A percentile compares a stretch with the other conserved stretches of the same genome.
Conservation (phyloP, 768 basidiomycete genomes). For the Hortiboletus campestris region DNA sequence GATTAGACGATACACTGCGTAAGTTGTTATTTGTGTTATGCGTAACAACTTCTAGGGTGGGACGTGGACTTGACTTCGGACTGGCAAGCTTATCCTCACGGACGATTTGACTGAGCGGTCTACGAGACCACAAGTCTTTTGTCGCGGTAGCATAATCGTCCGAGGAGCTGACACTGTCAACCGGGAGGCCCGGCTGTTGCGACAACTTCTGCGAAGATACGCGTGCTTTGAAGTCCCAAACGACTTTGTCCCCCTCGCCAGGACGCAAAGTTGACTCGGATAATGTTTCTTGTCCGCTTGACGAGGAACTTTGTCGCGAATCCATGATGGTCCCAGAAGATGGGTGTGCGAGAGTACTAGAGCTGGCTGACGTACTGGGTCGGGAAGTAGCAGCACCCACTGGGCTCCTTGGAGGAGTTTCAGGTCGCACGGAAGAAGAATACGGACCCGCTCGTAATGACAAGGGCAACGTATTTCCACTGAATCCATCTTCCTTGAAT, state of each 20-base stretch:
- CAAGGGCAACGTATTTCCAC: constrained; percentile 22
- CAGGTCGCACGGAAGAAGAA: constrained; percentile 28
- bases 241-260: constrained; percentile 30
- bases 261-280: constrained; percentile 35
- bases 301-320: constrained; percentile 25
- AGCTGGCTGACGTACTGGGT: constrained; percentile 35
- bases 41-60: constrained; percentile 32
- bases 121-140: constrained; percentile 31
- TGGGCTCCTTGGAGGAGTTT: constrained; percentile 64
- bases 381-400: constrained; percentile 50
- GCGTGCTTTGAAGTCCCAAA: constrained; percentile 29
- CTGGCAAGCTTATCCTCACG: constrained; percentile 20
- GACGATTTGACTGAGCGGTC: constrained; percentile 30
- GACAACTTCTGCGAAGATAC: constrained; percentile 15
- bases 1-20: constrained; percentile 19
- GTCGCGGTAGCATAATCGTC: constrained; percentile 33
- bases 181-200: constrained; percentile 15
- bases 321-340: constrained; percentile 29
- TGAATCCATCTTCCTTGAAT: constrained; percentile 29
- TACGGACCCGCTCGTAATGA: constrained; percentile 32
- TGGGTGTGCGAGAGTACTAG: constrained; percentile 23
- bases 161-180: constrained; percentile 22
- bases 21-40: constrained; percentile 14
- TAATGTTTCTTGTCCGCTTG: constrained; percentile 32
- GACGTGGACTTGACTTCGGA: constrained; percentile 24